These are phyloP conservation scores for Ceratobasidium sp. DNA, from an alignment of 1,284 basidiomycete genomes.

Conservation along the genomic window DNA sequence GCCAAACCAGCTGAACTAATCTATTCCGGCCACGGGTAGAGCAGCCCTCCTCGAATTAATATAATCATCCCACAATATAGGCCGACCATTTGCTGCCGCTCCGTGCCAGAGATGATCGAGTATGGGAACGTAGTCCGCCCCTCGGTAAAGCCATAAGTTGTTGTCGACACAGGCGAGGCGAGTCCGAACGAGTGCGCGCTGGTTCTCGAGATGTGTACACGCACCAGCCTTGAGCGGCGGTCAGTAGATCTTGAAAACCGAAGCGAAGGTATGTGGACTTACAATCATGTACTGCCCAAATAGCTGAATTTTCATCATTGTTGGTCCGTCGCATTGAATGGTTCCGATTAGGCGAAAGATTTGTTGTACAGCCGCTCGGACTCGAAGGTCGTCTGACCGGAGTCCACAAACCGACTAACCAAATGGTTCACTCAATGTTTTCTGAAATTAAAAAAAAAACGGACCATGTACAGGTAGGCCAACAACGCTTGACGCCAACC, in stretches of 20 bases:
- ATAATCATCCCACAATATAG: constrained; percentile 14
- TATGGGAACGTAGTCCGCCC: constrained; percentile 15
- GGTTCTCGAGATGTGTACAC: constrained; percentile 7
- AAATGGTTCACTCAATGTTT: neutral
- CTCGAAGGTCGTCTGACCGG: neutral
- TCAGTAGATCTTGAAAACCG: no score
- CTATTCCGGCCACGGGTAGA: neutral
- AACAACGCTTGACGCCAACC: constrained; percentile 17
- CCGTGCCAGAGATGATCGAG: constrained; percentile 29
- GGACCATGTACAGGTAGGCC: constrained; percentile 11
- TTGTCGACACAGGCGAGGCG: neutral
- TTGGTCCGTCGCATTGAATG: neutral
- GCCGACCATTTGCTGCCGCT: neutral
- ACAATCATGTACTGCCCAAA: constrained; percentile 26
- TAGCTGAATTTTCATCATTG: neutral
- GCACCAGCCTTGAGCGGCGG: neutral
- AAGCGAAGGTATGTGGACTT: neutral
- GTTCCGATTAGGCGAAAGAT: constrained; percentile 5
- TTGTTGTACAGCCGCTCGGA: constrained; percentile 1
- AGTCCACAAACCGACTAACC: neutral
- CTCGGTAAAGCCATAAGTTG: neutral
- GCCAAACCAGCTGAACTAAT: no score
- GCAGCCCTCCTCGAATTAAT: neutral
- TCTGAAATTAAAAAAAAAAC: neutral
- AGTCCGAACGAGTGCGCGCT: neutral